A percentile compares a stretch with the other conserved stretches of the same genome.
phyloP scores from a whole-genome alignment of 164 flowering plant genomes.

The Magnolia officinalis region DNA sequence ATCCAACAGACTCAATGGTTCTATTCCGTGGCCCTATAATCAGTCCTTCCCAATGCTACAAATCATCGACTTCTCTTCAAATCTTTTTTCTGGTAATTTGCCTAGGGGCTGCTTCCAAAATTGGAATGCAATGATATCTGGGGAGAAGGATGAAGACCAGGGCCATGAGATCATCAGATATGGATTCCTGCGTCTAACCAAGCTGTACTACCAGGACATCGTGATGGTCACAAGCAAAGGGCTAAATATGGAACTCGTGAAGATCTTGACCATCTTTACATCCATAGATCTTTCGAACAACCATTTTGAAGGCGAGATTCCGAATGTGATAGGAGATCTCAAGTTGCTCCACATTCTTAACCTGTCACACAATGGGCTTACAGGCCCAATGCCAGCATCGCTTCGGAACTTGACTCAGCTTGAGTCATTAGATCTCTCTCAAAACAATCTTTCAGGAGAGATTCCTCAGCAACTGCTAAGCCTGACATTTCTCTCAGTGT shows the following conservation, averaged over 20 bases:
- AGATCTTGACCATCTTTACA: conserved; percentile 6
- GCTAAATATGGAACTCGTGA: neutral
- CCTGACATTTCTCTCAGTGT: conserved; percentile 11
- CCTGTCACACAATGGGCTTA: conserved; percentile 7
- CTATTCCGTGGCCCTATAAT: conserved; percentile 7
- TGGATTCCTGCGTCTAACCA: neutral
- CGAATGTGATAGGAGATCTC: neutral
- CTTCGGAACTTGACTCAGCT: conserved; percentile 5
- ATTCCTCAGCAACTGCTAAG: conserved; percentile 13
- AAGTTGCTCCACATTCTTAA: conserved; percentile 6
- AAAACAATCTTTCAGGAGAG: conserved; percentile 8
- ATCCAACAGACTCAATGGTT: conserved; percentile 45
- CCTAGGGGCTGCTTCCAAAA: conserved; percentile 16
- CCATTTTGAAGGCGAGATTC: conserved; percentile 1
- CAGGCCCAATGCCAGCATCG: conserved; percentile 11
- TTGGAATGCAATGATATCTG: conserved; percentile 29
- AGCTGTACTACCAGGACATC: conserved; percentile 8
- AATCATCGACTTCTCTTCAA: conserved; percentile 49
- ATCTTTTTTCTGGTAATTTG: conserved; percentile 38
- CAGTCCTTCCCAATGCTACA: conserved; percentile 35
- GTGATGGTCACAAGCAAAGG: conserved; percentile 10
- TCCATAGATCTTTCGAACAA: conserved; percentile 1
- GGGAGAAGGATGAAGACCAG: neutral
- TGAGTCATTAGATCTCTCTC: conserved; percentile 15
- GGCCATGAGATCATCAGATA: neutral